Evolutionary conservation across 768 basidiomycete genomes (phyloP), one percentile per base, ranked within the genome.

Genomic region (Chiua virens): DNA sequence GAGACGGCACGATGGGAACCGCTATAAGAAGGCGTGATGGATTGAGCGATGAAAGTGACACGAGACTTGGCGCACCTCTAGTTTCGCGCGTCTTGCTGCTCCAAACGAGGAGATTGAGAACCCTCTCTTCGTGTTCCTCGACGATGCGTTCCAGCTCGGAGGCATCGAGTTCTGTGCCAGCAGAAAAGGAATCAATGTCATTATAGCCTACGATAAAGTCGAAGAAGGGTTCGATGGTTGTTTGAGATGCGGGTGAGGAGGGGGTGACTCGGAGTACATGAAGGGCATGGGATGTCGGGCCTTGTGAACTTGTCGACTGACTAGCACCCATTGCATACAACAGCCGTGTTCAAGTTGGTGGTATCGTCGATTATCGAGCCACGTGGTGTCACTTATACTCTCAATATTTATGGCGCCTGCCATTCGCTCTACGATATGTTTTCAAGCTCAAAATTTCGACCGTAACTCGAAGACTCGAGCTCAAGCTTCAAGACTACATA

Each of bases 191-290:
- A 55, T 83, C 81, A 8, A 89, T 89, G 64, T 92, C 85, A 38
- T 69, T 69, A 50, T 92, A 88, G 10, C 96, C 97, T 37, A 97
- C 85, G 20, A 99, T 81, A 67, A 97, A 98, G 74, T 98, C 97
- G 62, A 99, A 99, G 73, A 93, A 95, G 4, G 96, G 90, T 65
- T 88, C 85, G 35, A 86, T 76, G 80, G 80, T 64, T 89, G 92
- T 91, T 52, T 85, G 78, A 1, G 90, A 90, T 1, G 96, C 92
- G 7, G 97, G 97, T 1, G 91, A 94, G 6, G 80, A 79, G 2
- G 92, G 88, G 2, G 92, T 92, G 27, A 97, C 93, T 48, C 94
- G 85, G 49, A 97, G 75, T 55, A 94, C 88, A 65, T 98, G 94
- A 10, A 97, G 73, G 2, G 85, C 91, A 53, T 79, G 83, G 7